Evolutionary conservation across 106 monocot species (phyloP), one percentile per base, ranked within the genome.

Genomic region (Phalaenopsis aphrodite): DNA sequence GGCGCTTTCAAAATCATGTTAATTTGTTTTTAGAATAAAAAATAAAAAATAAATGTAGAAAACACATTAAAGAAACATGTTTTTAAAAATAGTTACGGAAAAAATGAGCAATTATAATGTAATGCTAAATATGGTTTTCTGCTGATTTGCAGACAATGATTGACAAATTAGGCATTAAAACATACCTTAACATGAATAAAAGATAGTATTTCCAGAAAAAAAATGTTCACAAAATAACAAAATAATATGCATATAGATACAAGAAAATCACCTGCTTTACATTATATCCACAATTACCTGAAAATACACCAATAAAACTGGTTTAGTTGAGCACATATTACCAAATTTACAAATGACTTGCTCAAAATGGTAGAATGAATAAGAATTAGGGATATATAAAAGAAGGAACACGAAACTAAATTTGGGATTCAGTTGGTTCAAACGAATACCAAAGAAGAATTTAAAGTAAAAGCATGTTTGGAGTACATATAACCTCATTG

Each of bases 211-310:
- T 56, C 8, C 61, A 19, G 8, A n/a, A 61, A 69, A 69, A 69
- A 15, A 15, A 69, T 68, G 39, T 39, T 36, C 3, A 21, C 21
- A 61, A 69, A 30, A 69, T 11, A 45, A 45, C 18, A 42, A 4
- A 73, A 19, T 74, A 74, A 71, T 41, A 15, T 71, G 41, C 41
- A 71, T 71, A 71, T 41, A 9, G 39, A 71, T 6, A 24, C 23
- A 71, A 6, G 43, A 43, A 42, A 48, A 48, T 30, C 46, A 76
- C 76, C 76, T 76, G 76, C 24, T 76, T 76, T 76, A 30, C 76
- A 76, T 76, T 76, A 49, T 76, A 76, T 52, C 76, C 76, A 76
- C 76, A 76, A 48, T 76, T 52, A 76, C 76, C 76, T 76, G 76
- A 48, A 52, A 76, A 49, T 12, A 30, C 14, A 76, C 47, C n/a